phyloP scores from a whole-genome alignment of 345 rosid genomes.

The Clarkia xantiana region DNA sequence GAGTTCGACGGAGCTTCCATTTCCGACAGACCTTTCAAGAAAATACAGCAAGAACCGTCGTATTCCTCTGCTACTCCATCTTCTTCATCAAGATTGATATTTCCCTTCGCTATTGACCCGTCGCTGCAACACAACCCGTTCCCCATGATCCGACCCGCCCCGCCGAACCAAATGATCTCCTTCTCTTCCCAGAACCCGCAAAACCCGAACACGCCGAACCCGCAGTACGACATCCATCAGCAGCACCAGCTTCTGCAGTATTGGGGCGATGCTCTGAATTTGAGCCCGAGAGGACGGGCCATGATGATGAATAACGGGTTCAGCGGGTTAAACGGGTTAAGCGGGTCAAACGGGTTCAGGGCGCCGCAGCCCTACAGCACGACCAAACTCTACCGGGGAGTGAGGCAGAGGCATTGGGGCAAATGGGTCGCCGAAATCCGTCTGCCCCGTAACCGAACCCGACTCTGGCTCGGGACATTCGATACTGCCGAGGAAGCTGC shows the following conservation, averaged over 20 bases:
- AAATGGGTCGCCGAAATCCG: slow-evolving; percentile 99
- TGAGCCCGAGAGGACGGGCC: slow-evolving; percentile 70
- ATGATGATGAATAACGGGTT: slow-evolving; percentile 46
- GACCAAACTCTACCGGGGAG: slow-evolving; percentile 81
- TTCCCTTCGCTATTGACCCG: slow-evolving; percentile 39
- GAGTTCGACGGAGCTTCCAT: slow-evolving; percentile 37
- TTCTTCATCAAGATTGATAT: slow-evolving; percentile 23
- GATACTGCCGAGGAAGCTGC: slow-evolving; percentile 92
- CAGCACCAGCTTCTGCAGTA: slow-evolving; percentile 49
- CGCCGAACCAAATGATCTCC: slow-evolving; percentile 49
- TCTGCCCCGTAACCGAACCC: slow-evolving; percentile 75
- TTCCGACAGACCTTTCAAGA: slow-evolving; percentile 46
- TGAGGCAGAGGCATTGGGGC: slow-evolving; percentile 93
- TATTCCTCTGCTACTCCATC: slow-evolving; percentile 14
- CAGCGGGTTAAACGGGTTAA: no score
- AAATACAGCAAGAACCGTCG: slow-evolving; percentile 18
- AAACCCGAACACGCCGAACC: slow-evolving; percentile 9
- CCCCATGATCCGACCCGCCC: slow-evolving; percentile 16
- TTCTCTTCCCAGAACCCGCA: slow-evolving; percentile 39
- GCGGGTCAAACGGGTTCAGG: slow-evolving; percentile 25
- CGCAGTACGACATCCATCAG: slow-evolving; percentile 21
- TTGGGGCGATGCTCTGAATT: slow-evolving; percentile 48
- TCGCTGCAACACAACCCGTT: slow-evolving; percentile 12
- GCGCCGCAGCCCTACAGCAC: slow-evolving; percentile 64
- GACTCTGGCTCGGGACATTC: slow-evolving; percentile 91